Base-by-base conservation (phyloP, 1,284 basidiomycete species). In the Neolentinus lepideus region DNA sequence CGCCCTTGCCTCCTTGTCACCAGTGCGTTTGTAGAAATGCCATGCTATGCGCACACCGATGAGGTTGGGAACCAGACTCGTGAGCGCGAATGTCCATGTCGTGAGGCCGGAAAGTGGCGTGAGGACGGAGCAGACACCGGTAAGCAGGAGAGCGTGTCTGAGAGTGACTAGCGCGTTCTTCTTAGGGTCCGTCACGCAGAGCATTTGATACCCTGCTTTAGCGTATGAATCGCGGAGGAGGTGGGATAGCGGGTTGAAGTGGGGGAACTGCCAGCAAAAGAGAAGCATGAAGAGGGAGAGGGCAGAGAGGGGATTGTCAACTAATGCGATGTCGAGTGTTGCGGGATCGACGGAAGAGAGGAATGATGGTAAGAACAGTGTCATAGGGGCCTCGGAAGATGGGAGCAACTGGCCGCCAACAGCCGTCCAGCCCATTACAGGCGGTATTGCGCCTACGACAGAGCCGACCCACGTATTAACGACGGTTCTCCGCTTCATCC, bases 261-360 rank as follows among this genome's bases (percentile, higher is more conserved):
- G 97, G 19, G 97, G 96, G 70, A 99, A 99, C 68, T 99, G 97
- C 97, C 97, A 99, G 57, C 90, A 90, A 73, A 88, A 99, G 12
- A 98, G 81, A 53, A 98, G 71, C 67, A 84, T 75, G 71, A 90
- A 92, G 2, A 98, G 75, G 1, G 86, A 83, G 55, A 89, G 71
- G 0, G 90, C 84, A 0, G 87, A 83, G 43, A 95, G 80, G 1
- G 91, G 85, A 65, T 91, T 93, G 64, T 90, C 81, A 55, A 85
- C 73, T 54, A 78, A 65, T 24, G 78, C 68, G 19, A 75, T 47
- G 61, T 83, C 80, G 16, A 78, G 57, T 19, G 66, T 54, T 6
- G 69, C 63, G n/a, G 60, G n/a, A 62, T 67, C 54, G 56, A 64
- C 58, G 58, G 71, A 61, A 61, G 66, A 60, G 45, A 76, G 66